Percentiles rank a stretch among this genome's conserved stretches.
Evolutionary conservation across 768 basidiomycete genomes (phyloP).

Genomic region (Obba rivulosa): DNA sequence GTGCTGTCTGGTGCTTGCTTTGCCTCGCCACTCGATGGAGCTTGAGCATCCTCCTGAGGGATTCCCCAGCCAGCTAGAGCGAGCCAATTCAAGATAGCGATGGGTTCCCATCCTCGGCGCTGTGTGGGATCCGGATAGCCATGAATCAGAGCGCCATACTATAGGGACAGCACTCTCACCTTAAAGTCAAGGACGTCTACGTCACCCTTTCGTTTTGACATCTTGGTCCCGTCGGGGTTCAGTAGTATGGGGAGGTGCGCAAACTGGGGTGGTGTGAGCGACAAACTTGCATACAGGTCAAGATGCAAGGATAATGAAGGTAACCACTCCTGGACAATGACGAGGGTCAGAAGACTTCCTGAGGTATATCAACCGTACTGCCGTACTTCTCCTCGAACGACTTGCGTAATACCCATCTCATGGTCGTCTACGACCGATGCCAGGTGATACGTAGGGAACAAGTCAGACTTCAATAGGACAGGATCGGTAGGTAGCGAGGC

Average conservation of each 20-base stretch:
- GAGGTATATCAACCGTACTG: background rate
- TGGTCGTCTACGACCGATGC: constrained; percentile 96
- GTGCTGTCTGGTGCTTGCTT: constrained; percentile 60
- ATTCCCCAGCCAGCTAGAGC: constrained; percentile 93
- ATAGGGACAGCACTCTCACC: constrained; percentile 30
- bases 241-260: constrained; percentile 89
- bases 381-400: constrained; percentile 84
- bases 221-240: constrained; percentile 87
- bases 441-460: constrained; percentile 94
- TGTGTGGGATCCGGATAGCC: constrained; percentile 21
- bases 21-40: constrained; percentile 9
- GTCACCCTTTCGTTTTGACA: constrained; percentile 92
- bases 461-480: constrained; percentile 86
- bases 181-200: constrained; percentile 84
- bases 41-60: constrained; percentile 28
- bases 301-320: constrained; percentile 89
- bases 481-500: constrained; percentile 84
- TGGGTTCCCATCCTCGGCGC: constrained; percentile 87
- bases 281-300: constrained; percentile 78
- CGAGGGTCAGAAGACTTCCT: background rate
- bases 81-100: constrained; percentile 87
- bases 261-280: constrained; percentile 68
- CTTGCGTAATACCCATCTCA: constrained; percentile 94
- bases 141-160: too few species aligned
- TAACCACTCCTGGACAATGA: constrained; percentile 80